phyloP scores from a whole-genome alignment of 768 basidiomycete species.

The Tulasnella sp. region DNA sequence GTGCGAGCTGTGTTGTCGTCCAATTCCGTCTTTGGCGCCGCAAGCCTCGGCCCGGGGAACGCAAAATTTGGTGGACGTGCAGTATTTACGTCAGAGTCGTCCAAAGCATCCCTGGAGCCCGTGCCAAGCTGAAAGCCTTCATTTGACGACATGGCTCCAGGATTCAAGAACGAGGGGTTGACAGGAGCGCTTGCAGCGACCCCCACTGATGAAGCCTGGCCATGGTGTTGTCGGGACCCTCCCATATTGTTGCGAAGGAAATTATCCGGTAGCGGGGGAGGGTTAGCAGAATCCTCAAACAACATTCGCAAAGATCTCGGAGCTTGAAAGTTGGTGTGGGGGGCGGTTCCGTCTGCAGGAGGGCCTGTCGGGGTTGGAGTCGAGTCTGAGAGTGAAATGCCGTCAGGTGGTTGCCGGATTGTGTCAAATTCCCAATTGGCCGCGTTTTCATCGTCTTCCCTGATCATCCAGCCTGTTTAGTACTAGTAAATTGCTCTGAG shows the following conservation, averaged over 20 bases:
- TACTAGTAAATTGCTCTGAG: neutral
- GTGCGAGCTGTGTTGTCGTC: slow-evolving; percentile 16
- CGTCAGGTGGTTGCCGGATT: slow-evolving; percentile 40
- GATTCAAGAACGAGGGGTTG: slow-evolving; percentile 17
- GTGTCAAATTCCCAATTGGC: slow-evolving; percentile 69
- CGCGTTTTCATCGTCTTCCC: slow-evolving; percentile 1
- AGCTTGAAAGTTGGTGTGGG: slow-evolving; percentile 31
- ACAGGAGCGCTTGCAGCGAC: slow-evolving; percentile 22
- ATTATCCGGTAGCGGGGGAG: slow-evolving; percentile 17
- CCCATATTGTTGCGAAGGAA: slow-evolving; percentile 20
- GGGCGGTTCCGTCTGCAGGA: neutral
- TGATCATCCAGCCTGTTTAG: neutral
- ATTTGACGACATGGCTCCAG: neutral
- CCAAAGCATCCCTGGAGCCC: slow-evolving; percentile 23
- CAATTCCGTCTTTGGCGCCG: slow-evolving; percentile 1
- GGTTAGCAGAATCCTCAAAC: slow-evolving; percentile 46
- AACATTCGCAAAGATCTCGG: slow-evolving; percentile 72
- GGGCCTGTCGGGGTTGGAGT: neutral
- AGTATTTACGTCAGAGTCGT: slow-evolving; percentile 33
- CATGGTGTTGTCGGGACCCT: slow-evolving; percentile 25
- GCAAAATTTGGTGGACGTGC: slow-evolving; percentile 46
- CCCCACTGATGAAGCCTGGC: slow-evolving; percentile 25
- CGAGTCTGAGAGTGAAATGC: neutral
- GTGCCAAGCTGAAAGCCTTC: slow-evolving; percentile 8
- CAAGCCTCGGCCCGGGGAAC: slow-evolving; percentile 39